Evolutionary conservation across 2,329 filamentous ascomycete species (phyloP), one percentile per base, ranked within the genome.

Genomic region (Pseudogymnoascus sp.): DNA sequence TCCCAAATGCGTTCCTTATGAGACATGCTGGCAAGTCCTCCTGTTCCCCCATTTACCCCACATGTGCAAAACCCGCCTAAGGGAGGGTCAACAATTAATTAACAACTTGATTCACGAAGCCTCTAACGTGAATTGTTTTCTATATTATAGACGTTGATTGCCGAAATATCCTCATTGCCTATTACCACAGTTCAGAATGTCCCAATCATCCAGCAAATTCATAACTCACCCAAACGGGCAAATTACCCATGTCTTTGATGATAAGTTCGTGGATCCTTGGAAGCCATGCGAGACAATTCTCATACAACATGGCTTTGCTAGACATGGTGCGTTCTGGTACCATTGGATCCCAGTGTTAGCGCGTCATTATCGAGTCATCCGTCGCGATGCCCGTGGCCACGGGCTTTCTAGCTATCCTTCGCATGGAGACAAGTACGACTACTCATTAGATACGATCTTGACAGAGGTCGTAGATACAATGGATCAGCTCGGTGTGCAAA

Each of bases 261-360:
- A 62, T 21, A 34, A 53, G 5, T 62, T 62, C 43, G 25, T 23
- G 12, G 61, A 62, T 25, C 61, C 61, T 14, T 62, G 61, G 61
- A 62, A n/a, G 12, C 9, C 16, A 21, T 21, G 1, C 16, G 69
- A 73, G n/a, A 73, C 73, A 16, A 72, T 76, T 38, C 64, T 75
- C 3, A 74, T 76, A 16, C 73, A 76, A 38, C 73, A 75, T n/a
- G 74, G 74, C 7, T 76, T 76, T 62, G 73, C 67, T 1, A 69
- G 74, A 7, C 70, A 74, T 61, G 63, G 70, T 3, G 69, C 63
- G 6, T 74, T 75, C 63, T 76, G 73, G 73, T 72, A 75, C 62
- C 72, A 74, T 59, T 76, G 73, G 74, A 68, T 75, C 18, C 73
- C 74, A 0, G 36, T 69, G 3, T 65, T 76, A n/a, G 63, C 72